Evolutionary conservation across 257 asterid genomes (phyloP).

Genomic region (Handroanthus guayacan): DNA sequence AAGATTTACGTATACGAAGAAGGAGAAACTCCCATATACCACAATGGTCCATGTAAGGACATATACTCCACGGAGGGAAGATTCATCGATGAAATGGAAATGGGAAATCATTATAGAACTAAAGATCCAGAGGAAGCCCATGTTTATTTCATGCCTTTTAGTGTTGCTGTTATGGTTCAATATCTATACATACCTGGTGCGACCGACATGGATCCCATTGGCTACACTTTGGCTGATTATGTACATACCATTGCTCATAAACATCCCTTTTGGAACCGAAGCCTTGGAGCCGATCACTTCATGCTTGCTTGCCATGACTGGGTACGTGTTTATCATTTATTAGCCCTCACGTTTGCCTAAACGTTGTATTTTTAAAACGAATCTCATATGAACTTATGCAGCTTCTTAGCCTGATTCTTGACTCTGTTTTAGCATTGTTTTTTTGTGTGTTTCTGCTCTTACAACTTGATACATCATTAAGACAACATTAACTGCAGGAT

Average conservation of each 20-base stretch:
- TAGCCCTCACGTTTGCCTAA: too few relatives aligned
- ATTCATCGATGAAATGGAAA: slow-evolving; percentile 80
- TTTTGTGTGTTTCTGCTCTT: too few relatives aligned
- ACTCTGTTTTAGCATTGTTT: too few relatives aligned
- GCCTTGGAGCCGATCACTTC: slow-evolving; percentile 83
- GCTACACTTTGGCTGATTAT: slow-evolving; percentile 64
- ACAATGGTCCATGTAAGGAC: slow-evolving; percentile 77
- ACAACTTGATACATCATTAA: too few relatives aligned
- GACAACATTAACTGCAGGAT: too few relatives aligned
- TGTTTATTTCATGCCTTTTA: slow-evolving; percentile 82
- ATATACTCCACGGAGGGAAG: slow-evolving; percentile 90
- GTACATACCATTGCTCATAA: slow-evolving; percentile 55
- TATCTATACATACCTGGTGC: slow-evolving; percentile 60
- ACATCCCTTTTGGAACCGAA: slow-evolving; percentile 82
- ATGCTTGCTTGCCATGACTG: slow-evolving; percentile 97
- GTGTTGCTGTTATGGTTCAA: slow-evolving; percentile 73
- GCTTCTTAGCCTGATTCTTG: too few relatives aligned
- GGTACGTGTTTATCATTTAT: slow-evolving; percentile 45
- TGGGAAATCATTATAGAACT: slow-evolving; percentile 56
- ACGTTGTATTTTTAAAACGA: too few relatives aligned
- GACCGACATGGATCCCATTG: slow-evolving; percentile 53
- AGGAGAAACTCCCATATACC: slow-evolving; percentile 87
- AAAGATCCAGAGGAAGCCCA: slow-evolving; percentile 71
- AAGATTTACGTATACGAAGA: slow-evolving; percentile 80
- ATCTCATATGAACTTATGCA: too few relatives aligned